Evolutionary conservation across 345 rosid species (phyloP), one percentile per base, ranked within the genome.

Genomic region (Gossypium thurberi): DNA sequence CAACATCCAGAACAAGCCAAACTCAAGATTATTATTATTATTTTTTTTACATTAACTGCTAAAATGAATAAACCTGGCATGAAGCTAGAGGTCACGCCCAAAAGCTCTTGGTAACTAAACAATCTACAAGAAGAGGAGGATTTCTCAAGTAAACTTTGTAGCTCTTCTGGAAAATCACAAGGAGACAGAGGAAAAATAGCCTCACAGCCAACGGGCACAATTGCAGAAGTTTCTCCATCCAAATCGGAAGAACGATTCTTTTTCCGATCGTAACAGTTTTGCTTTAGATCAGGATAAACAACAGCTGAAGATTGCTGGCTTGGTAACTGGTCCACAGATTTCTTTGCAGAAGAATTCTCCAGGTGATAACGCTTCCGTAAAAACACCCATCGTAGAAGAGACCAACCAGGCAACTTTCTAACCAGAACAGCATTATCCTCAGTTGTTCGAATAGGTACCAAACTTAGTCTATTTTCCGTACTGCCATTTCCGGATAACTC

Each of bases 71-170:
- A 78, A 93, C 98, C 94, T 5, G 91, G 87, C 61, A 70, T 74
- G 79, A 96, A 93, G 75, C 84, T 85, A 40, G 85, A 85, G 52
- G 98, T 96, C 1, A 92, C 91, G n/a, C 58, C 71, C 71, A 79
- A 52, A 70, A 96, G 92, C 77, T 96, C 98, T 64, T 87, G 88
- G 70, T 90, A 87, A 71, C 82, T 87, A 80, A 93, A 93, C 76
- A 91, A 80, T 84, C 96, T 86, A 77, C 98, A 93, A 7, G 88
- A 84, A 59, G 98, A 87, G 20, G 93, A 91, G 82, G 83, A 89
- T 73, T 74, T 89, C 65, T 87, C 96, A 70, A 79, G 84, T 70
- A 96, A 80, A 75, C 84, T 85, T 79, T 78, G 82, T 81, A 93
- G 78, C 85, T 93, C 93, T 72, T 85, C 67, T 0, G 90, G 91